Evolutionary conservation across 2,329 filamentous ascomycete species (phyloP).

Genomic region (Dothideomycetes sp.): DNA sequence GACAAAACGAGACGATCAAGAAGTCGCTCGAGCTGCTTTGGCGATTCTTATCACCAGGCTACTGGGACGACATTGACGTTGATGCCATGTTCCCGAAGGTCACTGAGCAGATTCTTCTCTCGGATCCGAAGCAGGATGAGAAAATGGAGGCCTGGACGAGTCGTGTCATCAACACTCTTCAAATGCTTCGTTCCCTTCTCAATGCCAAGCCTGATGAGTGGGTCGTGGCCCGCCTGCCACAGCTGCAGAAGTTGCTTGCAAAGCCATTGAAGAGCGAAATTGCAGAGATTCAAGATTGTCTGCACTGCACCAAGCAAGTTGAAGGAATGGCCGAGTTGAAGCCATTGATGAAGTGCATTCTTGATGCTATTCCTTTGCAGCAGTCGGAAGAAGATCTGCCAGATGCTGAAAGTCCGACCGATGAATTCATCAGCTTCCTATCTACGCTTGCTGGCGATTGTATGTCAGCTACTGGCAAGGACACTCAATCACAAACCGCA

Average conservation of each 20-base stretch:
- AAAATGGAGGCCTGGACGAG: constrained; percentile 66
- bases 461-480: constrained; percentile 44
- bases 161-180: constrained; percentile 84
- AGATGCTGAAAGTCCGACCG: constrained; percentile 65
- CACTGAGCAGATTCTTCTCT: constrained; percentile 73
- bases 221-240: constrained; percentile 68
- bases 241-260: constrained; percentile 79
- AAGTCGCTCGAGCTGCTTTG: constrained; percentile 74
- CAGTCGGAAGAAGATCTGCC: constrained; percentile 63
- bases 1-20: constrained; percentile 66
- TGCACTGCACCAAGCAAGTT: constrained; percentile 64
- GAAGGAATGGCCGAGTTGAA: constrained; percentile 54
- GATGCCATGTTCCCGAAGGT: constrained; percentile 78
- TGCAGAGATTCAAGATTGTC: constrained; percentile 84
- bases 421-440: constrained; percentile 78
- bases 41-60: constrained; percentile 74
- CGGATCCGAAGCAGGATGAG: constrained; percentile 50
- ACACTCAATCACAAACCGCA: constrained; percentile 59
- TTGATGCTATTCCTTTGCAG: constrained; percentile 80
- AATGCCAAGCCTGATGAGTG: constrained; percentile 84
- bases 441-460: constrained; percentile 82
- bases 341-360: constrained; percentile 68
- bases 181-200: constrained; percentile 82
- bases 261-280: constrained; percentile 83
- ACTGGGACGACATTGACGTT: constrained; percentile 87